These are phyloP conservation scores for Dichotomopilus funicola DNA, from an alignment of 2,329 filamentous ascomycete genomes.

Conservation along the genomic window DNA sequence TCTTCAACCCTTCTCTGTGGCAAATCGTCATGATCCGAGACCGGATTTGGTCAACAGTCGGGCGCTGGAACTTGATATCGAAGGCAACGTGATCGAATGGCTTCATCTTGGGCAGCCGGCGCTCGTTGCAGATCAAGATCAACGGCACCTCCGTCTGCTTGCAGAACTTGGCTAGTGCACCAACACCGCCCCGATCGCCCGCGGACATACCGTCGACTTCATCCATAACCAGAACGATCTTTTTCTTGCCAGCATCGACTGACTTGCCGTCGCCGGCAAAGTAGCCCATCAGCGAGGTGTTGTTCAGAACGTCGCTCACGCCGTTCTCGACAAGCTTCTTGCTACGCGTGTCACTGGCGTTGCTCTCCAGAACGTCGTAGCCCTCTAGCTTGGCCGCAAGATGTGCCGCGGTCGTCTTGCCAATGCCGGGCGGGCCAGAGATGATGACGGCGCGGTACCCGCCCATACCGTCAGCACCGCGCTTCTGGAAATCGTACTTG, in stretches of 20 bases:
- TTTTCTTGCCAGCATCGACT: constrained; percentile 77
- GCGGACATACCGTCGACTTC: constrained; percentile 99
- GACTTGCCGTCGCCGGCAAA: constrained; percentile 79
- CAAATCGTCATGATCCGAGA: constrained; percentile 93
- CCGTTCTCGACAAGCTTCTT: constrained; percentile 91
- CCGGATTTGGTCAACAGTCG: constrained; percentile 84
- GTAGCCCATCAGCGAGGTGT: constrained; percentile 84
- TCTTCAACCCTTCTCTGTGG: constrained; percentile 81
- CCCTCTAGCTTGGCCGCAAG: constrained; percentile 87
- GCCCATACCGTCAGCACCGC: constrained; percentile 78
- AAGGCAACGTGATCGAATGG: constrained; percentile 84
- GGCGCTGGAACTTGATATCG: constrained; percentile 81
- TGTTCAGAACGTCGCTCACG: constrained; percentile 85
- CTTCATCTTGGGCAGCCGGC: constrained; percentile 92
- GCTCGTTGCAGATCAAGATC: constrained; percentile 97
- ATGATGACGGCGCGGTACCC: constrained; percentile 85
- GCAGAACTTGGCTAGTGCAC: constrained; percentile 87
- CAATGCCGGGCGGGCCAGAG: constrained; percentile 76
- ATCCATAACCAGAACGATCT: constrained; percentile 95
- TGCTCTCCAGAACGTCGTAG: constrained; percentile 89
- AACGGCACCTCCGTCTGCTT: constrained; percentile 92
- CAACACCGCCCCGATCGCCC: constrained; percentile 91
- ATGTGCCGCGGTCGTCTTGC: constrained; percentile 95
- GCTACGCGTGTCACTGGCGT: constrained; percentile 91
- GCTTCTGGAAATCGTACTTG: constrained; percentile 73